These are phyloP conservation scores for Lecanicillium sp. DNA, from an alignment of 2,329 filamentous ascomycete genomes.

Conservation along the genomic window DNA sequence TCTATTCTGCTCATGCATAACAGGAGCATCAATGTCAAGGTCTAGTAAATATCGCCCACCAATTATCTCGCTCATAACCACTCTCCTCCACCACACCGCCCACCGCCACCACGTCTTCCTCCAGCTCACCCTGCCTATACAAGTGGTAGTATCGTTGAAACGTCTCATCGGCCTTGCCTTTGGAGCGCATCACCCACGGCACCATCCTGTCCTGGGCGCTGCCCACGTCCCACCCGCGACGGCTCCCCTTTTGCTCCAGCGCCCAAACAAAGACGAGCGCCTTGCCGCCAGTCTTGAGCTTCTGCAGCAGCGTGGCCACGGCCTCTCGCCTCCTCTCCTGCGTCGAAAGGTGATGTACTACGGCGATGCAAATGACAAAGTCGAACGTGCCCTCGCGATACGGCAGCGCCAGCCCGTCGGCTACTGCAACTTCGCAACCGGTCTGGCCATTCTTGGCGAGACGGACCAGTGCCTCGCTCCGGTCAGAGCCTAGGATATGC, in stretches of 20 bases:
- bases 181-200: constrained; percentile 70
- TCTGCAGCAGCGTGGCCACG: constrained; percentile 56
- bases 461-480: constrained; percentile 52
- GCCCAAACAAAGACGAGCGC: constrained; percentile 92
- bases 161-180: constrained; percentile 39
- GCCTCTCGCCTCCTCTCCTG: constrained; percentile 63
- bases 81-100: constrained; percentile 69
- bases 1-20: too few species aligned
- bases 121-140: constrained; percentile 79
- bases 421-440: constrained; percentile 64
- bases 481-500: constrained; percentile 79
- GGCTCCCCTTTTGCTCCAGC: constrained; percentile 79
- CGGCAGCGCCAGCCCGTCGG: constrained; percentile 77
- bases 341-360: constrained; percentile 89
- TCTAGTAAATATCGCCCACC: constrained; percentile 69
- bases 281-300: constrained; percentile 39
- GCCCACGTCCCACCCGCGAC: constrained; percentile 80
- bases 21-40: neutral
- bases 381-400: constrained; percentile 57
- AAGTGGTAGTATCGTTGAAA: constrained; percentile 94
- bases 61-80: constrained; percentile 96
- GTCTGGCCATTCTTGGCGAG: constrained; percentile 33
- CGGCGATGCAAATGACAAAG: constrained; percentile 90
- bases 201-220: constrained; percentile 89
- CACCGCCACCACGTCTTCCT: constrained; percentile 65